Evolutionary conservation across 192 early-diverging fungal genomes (phyloP).

Genomic region (Coemansia sp.): DNA sequence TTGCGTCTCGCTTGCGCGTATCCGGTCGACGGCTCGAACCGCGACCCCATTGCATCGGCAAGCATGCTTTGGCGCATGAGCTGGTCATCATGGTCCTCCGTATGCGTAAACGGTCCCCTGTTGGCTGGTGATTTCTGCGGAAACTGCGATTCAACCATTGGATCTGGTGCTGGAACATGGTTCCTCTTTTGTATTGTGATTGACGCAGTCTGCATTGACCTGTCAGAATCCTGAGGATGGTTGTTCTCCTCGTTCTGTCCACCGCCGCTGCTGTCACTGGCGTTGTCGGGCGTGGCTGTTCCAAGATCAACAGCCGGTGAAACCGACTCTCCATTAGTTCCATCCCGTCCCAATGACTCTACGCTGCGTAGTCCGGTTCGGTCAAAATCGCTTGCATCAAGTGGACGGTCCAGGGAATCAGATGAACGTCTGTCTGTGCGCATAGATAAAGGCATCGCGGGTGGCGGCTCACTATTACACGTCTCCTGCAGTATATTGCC

Average conservation of each 20-base stretch:
- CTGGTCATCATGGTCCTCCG: background rate
- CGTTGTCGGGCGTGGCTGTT: conserved; percentile 19
- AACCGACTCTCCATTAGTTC: background rate
- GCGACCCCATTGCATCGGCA: conserved; percentile 41
- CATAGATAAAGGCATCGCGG: background rate
- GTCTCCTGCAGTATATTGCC: background rate
- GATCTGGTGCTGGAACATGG: background rate
- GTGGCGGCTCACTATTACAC: background rate
- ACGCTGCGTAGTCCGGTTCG: conserved; percentile 38
- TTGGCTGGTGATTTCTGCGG: background rate
- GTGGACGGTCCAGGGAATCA: conserved; percentile 17
- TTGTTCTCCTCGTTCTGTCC: background rate
- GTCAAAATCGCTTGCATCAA: conserved; percentile 22
- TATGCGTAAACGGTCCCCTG: background rate
- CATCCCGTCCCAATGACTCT: conserved; percentile 34
- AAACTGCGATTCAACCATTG: background rate
- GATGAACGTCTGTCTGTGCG: conserved; percentile 5
- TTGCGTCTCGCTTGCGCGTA: background rate
- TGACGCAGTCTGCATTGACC: conserved; percentile 14
- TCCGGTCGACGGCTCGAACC: conserved; percentile 8
- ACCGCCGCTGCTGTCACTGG: background rate
- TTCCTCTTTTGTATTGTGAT: background rate
- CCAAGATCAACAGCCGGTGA: conserved; percentile 44
- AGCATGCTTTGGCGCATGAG: conserved; percentile 41
- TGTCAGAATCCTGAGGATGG: conserved; percentile 8